Base-by-base conservation (phyloP, 306 rosid species). In the Gastrolobium bilobum region DNA sequence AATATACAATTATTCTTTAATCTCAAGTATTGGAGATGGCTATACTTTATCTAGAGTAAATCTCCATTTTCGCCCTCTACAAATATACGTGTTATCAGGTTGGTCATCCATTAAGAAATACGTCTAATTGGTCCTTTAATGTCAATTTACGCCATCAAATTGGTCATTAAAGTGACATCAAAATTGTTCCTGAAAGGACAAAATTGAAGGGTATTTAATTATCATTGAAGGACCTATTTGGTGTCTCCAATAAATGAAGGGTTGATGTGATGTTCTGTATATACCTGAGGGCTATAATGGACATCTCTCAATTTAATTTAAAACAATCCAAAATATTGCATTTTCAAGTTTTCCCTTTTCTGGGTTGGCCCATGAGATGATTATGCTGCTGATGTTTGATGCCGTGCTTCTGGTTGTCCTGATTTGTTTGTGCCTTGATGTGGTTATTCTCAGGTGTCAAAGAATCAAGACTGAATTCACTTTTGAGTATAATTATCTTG, bases 401-500 rank as follows among this genome's bases (percentile, higher is more conserved):
- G n/a, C 7, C 8, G 30, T 44, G 43, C 47, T 46, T 33, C 60
- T 57, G 77, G 72, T 48, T 68, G 46, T 75, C 52, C 34, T 66
- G 48, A 81, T n/a, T 73, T 42, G 5, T 68, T 39, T 13, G 42
- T 39, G 4, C 59, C 42, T 79, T 83, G 76, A 29, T 69, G 31
- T 73, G 78, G 72, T 44, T 71, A 7, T 79, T 74, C 51, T 62
- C 90, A 92, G 96, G 97, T 92, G 97, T 78, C 97, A 92, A 66
- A 85, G 97, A 83, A 92, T 92, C 85, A 92, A 92, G 86, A 90
- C 96, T 0, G 97, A 92, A 76, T 92, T 92, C 86, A 90, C 96
- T 31, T 92, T 92, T 71, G 97, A 92, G 82, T 92, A 92, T 58
- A 90, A 90, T 82, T 89, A 90, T 73, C 97, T 92, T 44, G 97